Base-by-base conservation (phyloP, 768 basidiomycete species). In the Suillus americanus region DNA sequence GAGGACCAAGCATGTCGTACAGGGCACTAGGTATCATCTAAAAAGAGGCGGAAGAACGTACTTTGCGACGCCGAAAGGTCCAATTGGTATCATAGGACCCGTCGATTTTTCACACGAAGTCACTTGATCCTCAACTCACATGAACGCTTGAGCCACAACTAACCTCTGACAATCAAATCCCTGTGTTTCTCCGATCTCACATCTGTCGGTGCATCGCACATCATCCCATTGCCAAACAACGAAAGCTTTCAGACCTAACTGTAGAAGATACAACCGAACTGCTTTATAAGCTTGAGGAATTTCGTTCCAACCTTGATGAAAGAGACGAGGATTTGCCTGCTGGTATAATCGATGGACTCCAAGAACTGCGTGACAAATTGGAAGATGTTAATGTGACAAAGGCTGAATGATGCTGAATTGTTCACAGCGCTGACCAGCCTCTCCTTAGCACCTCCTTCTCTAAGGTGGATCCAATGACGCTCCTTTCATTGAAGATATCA, bases 251-350 rank as follows among this genome's bases (percentile, higher is more conserved):
- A 38, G 62, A 45, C 61, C 56, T 69, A 25, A 68, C 65, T 54
- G 48, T 35, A 33, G 65, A 25, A 20, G 66, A 70, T 46, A 43
- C 59, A 18, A 67, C 50, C 33, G 40, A 69, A 14, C 41, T 69
- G 35, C 64, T 69, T 14, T 41, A 45, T 14, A 30, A 40, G 23
- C 65, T 69, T 25, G 28, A 62, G 35, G 33, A 62, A 51, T 70
- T 70, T 51, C 66, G 62, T 56, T 41, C 25, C n/a, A 46, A 53
- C 41, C 69, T 69, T 28, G 68, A 69, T 62, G 69, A 66, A 23
- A 69, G 63, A 23, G 66, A 70, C 56, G 63, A 70, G 28, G 66
- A 67, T 60, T 60, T 70, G 33, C 66, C 68, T 45, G 13, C 56
- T 38, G 60, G 40, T 28, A 20, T 68, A 7, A 43, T 61, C 53